Evolutionary conservation across 1,139 yeast genomes (phyloP), one percentile per base, ranked within the genome.

Genomic region (Suhomyces guaymorum): DNA sequence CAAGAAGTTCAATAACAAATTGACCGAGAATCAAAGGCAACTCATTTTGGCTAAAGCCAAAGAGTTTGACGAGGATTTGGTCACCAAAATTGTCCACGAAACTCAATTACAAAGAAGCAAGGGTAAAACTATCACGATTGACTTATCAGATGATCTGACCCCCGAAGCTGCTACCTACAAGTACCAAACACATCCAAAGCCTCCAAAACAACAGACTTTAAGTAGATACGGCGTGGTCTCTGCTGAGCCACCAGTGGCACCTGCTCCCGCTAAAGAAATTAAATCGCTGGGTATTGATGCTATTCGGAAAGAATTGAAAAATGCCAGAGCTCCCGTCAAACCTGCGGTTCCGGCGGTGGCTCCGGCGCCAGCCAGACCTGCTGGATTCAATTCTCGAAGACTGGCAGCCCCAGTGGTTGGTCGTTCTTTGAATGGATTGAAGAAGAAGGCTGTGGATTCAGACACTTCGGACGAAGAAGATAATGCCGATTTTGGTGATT

Each of bases 281-380:
- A 66, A 65, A 21, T 55, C 73, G 1, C 53, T 61, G 15, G 61
- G 61, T 30, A 53, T 71, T 30, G 77, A 71, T 19, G 55, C 68
- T 1, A 66, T 71, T 19, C 57, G 78, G 38, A 57, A 54, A 34
- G 67, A 69, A 37, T 51, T 73, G 25, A 59, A 58, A 28, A 48
- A 46, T 11, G 48, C 58, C 9, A 49, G 73, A 21, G 34, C 46
- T 10, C 33, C 47, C 5, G 33, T 42, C 3, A 47, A 44, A 20
- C 47, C 57, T 5, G 30, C 49, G 7, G 57, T 61, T 3, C 44
- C 65, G 0, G 51, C 59, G 46, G 65, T 52, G 63, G 44, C 83
- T 61, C 80, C 80, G 1, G 80, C 81, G 30, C 84, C 96, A 3
- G 76, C 96, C 1, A 70, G 96, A 33, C 86, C 90, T 0, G 78